Percentiles rank a stretch among this genome's conserved stretches.
Conservation (phyloP, 2,329 filamentous ascomycete genomes). For the Claviceps africana region DNA sequence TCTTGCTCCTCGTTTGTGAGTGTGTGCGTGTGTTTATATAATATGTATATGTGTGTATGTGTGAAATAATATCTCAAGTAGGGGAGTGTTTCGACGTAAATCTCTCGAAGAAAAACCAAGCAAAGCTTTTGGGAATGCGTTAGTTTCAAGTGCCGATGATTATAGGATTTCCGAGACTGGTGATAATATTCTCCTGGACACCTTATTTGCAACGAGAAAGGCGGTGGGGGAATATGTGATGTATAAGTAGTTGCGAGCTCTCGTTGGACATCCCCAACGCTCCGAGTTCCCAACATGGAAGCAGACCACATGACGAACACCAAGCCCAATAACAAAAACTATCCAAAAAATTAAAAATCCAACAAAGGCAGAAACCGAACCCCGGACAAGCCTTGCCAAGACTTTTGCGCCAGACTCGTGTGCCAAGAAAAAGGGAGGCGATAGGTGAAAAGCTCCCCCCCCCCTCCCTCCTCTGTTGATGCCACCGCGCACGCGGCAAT, state of each 20-base stretch:
- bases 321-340: not conserved
- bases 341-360: too few species aligned
- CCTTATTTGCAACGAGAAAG: not conserved
- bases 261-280: not conserved
- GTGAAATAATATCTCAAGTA: too few species aligned
- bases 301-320: not conserved
- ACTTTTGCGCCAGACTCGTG: not conserved
- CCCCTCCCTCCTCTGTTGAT: too few species aligned
- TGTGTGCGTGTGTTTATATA: not conserved
- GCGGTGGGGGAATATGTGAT: not conserved
- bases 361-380: too few species aligned
- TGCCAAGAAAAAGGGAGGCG: not conserved
- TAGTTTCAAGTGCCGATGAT: not conserved
- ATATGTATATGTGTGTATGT: too few species aligned
- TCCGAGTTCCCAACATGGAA: not conserved
- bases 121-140: not conserved
- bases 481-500: not conserved
- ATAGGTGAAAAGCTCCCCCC: too few species aligned
- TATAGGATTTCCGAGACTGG: not conserved
- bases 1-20: not conserved
- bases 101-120: not conserved
- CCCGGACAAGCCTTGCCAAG: not conserved
- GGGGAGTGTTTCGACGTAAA: too few species aligned
- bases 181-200: not conserved
- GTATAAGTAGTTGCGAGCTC: slow-evolving; percentile 3